Conservation (phyloP, 495 filamentous ascomycete genomes). For the Astrothelium subdiscretum region DNA sequence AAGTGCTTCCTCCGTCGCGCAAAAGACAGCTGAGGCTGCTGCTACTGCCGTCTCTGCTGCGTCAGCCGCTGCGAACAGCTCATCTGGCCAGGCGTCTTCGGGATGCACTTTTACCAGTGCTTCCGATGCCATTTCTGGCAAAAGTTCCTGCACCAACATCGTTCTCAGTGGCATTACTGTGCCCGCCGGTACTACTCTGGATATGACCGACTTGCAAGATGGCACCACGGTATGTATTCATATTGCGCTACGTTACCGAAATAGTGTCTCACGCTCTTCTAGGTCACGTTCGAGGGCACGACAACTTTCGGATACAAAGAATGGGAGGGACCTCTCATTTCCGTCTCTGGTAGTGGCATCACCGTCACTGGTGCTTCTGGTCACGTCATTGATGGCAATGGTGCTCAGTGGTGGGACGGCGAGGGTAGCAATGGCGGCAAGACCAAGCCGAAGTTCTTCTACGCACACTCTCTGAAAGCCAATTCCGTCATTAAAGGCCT, state of each 20-base stretch:
- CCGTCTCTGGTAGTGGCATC: conserved; percentile 35
- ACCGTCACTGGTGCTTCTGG: conserved; percentile 33
- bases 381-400: conserved; percentile 35
- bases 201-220: conserved; percentile 32
- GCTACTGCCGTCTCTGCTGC: neutral
- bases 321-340: conserved; percentile 41
- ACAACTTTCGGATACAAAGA: conserved; percentile 44
- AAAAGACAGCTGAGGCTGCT: neutral
- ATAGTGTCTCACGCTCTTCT: neutral
- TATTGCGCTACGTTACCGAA: neutral
- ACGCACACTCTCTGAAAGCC: conserved; percentile 33
- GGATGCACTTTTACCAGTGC: conserved; percentile 35
- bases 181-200: conserved; percentile 37
- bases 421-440: conserved; percentile 44
- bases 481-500: conserved; percentile 33
- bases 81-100: neutral
- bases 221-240: conserved; percentile 33
- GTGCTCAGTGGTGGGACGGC: conserved; percentile 42
- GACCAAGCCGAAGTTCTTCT: conserved; percentile 49
- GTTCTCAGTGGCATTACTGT: conserved; percentile 34
- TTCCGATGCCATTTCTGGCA: conserved; percentile 28
- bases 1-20: neutral
- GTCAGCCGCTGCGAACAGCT: neutral
- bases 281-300: conserved; percentile 41
- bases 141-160: conserved; percentile 36